Conservation (phyloP, 2,329 filamentous ascomycete species). For the Cercospora citrullina region DNA sequence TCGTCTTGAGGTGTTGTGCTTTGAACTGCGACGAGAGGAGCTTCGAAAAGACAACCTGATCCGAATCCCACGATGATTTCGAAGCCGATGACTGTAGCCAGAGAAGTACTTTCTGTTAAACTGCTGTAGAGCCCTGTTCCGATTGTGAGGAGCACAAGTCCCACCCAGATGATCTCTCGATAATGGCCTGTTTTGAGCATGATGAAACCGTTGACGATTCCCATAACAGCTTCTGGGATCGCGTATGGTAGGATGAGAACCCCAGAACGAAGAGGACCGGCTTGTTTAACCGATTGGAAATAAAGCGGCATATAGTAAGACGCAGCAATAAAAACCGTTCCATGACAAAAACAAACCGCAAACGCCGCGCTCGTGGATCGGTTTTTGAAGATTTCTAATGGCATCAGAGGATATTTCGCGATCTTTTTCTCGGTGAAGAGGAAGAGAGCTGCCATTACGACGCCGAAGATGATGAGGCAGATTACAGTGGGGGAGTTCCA, state of each 20-base stretch:
- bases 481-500: constrained; percentile 59
- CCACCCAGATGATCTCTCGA: constrained; percentile 49
- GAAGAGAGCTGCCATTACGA: constrained; percentile 53
- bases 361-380: constrained; percentile 60
- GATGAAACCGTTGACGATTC: constrained; percentile 50
- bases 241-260: constrained; percentile 63
- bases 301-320: constrained; percentile 74
- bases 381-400: constrained; percentile 60
- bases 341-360: constrained; percentile 51
- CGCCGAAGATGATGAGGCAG: constrained; percentile 55
- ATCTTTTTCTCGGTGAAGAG: constrained; percentile 63
- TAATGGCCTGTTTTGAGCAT: constrained; percentile 55
- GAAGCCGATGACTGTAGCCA: constrained; percentile 43
- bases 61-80: constrained; percentile 55
- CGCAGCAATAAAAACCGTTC: constrained; percentile 60
- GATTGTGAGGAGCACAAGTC: constrained; percentile 45
- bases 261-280: constrained; percentile 60
- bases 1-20: constrained; percentile 50
- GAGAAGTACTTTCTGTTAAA: constrained; percentile 34
- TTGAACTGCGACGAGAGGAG: constrained; percentile 59
- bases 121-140: constrained; percentile 52
- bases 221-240: constrained; percentile 46
- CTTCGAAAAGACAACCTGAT: constrained; percentile 54
- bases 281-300: constrained; percentile 67
- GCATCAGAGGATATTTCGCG: constrained; percentile 68